Evolutionary conservation across 2,329 filamentous ascomycete species (phyloP).

Genomic region (Elsinoe perseae): DNA sequence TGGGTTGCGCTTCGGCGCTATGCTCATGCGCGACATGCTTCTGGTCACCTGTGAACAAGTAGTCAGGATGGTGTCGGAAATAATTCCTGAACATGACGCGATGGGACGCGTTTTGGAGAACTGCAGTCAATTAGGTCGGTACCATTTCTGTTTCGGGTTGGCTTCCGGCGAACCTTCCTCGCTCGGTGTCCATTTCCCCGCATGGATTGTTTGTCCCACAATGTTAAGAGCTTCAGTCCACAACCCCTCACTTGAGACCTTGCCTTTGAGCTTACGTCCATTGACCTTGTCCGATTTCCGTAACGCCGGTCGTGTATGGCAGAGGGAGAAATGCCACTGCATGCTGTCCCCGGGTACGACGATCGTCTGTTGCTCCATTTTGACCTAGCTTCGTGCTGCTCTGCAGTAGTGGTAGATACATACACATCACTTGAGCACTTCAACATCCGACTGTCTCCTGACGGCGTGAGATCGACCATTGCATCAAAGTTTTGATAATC

Average conservation of each 20-base stretch:
- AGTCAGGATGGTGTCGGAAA: background rate
- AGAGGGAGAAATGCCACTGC: background rate
- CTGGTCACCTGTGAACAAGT: background rate
- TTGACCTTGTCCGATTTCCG: background rate
- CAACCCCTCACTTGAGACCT: conserved; percentile 4
- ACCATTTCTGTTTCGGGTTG: background rate
- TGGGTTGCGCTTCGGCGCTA: conserved; percentile 49
- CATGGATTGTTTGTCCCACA: background rate
- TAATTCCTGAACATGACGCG: conserved; percentile 1
- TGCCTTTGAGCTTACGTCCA: background rate
- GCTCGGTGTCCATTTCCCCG: background rate
- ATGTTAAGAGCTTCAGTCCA: background rate
- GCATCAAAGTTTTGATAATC: background rate
- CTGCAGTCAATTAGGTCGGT: conserved; percentile 1
- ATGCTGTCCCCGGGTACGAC: background rate
- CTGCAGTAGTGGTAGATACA: background rate
- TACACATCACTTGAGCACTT: no score
- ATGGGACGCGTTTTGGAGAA: background rate
- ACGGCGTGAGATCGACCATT: background rate
- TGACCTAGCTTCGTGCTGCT: background rate
- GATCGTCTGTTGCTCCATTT: background rate
- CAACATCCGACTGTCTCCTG: no score
- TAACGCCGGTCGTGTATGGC: background rate
- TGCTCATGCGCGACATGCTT: conserved; percentile 44
- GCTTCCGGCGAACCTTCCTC: conserved; percentile 10